Evolutionary conservation across 2,329 filamentous ascomycete species (phyloP).

Genomic region (Colletotrichum sp.): DNA sequence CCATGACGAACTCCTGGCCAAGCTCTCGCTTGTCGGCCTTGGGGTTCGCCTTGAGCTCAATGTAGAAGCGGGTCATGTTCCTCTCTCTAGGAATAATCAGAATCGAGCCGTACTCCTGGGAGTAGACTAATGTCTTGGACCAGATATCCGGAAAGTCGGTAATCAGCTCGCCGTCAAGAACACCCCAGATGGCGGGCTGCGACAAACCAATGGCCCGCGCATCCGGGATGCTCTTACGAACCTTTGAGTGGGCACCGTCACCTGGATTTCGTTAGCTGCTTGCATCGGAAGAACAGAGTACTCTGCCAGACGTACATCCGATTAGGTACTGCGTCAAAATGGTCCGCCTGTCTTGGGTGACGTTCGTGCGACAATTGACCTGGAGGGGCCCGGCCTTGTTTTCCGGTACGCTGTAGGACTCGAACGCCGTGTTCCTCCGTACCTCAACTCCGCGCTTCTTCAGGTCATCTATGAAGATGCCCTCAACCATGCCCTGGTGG

Average conservation of each 20-base stretch:
- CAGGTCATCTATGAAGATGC: slow-evolving; percentile 72
- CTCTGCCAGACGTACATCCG: slow-evolving; percentile 55
- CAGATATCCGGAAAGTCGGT: slow-evolving; percentile 78
- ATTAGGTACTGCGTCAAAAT: slow-evolving; percentile 69
- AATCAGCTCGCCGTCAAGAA: slow-evolving; percentile 72
- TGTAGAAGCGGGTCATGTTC: slow-evolving; percentile 72
- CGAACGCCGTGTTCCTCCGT: slow-evolving; percentile 67
- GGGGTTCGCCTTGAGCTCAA: slow-evolving; percentile 55
- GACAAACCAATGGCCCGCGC: slow-evolving; percentile 61
- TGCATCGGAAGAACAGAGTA: not conserved
- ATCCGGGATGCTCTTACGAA: slow-evolving; percentile 67
- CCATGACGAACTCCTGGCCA: slow-evolving; percentile 73
- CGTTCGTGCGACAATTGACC: slow-evolving; percentile 56
- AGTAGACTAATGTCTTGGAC: slow-evolving; percentile 75
- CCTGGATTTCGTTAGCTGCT: slow-evolving; percentile 37
- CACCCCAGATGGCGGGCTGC: slow-evolving; percentile 67
- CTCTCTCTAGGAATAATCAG: slow-evolving; percentile 77
- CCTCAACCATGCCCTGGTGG: slow-evolving; percentile 80
- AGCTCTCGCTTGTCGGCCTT: slow-evolving; percentile 46
- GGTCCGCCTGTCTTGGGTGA: slow-evolving; percentile 53
- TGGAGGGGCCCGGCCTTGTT: slow-evolving; percentile 49
- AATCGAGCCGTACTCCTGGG: slow-evolving; percentile 70
- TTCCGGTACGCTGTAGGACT: slow-evolving; percentile 56
- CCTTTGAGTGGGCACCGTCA: slow-evolving; percentile 75
- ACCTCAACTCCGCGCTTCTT: slow-evolving; percentile 67